Conservation (phyloP, 2,329 filamentous ascomycete genomes). For the Pseudocercospora fuligena region DNA sequence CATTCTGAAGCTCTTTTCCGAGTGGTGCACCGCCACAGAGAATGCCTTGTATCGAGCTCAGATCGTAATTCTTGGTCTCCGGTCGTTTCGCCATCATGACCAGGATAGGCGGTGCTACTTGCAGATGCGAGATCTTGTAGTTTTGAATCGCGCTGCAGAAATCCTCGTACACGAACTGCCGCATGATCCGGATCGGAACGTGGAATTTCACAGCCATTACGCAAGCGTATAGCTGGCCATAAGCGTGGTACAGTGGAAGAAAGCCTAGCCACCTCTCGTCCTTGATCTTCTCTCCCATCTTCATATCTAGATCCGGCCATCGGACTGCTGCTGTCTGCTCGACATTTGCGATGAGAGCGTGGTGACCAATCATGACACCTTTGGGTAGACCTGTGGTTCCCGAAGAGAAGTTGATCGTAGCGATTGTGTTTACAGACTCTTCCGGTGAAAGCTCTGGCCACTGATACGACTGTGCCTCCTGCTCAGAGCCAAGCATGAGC, state of each 20-base stretch:
- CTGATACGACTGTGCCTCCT: slow-evolving; percentile 46
- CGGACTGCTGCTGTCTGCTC: slow-evolving; percentile 50
- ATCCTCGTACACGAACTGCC: slow-evolving; percentile 47
- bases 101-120: slow-evolving; percentile 50
- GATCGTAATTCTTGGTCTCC: slow-evolving; percentile 47
- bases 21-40: slow-evolving; percentile 50
- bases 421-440: slow-evolving; percentile 52
- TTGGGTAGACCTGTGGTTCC: slow-evolving; percentile 68
- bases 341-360: slow-evolving; percentile 41
- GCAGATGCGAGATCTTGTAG: slow-evolving; percentile 46
- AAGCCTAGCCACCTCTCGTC: slow-evolving; percentile 56
- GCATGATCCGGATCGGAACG: slow-evolving; percentile 51
- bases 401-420: slow-evolving; percentile 81
- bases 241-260: slow-evolving; percentile 51
- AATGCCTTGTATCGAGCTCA: slow-evolving; percentile 47
- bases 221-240: slow-evolving; percentile 52
- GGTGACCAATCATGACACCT: slow-evolving; percentile 39
- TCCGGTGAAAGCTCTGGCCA: slow-evolving; percentile 60
- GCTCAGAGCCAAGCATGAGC: slow-evolving; percentile 39
- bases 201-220: slow-evolving; percentile 52
- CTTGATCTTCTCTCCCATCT: slow-evolving; percentile 31
- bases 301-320: slow-evolving; percentile 37
- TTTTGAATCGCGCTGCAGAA: slow-evolving; percentile 46
- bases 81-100: slow-evolving; percentile 52
- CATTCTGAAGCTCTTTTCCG: slow-evolving; percentile 49